Base-by-base conservation (phyloP, 768 basidiomycete species). In the Rhizopogon vesiculosus region DNA sequence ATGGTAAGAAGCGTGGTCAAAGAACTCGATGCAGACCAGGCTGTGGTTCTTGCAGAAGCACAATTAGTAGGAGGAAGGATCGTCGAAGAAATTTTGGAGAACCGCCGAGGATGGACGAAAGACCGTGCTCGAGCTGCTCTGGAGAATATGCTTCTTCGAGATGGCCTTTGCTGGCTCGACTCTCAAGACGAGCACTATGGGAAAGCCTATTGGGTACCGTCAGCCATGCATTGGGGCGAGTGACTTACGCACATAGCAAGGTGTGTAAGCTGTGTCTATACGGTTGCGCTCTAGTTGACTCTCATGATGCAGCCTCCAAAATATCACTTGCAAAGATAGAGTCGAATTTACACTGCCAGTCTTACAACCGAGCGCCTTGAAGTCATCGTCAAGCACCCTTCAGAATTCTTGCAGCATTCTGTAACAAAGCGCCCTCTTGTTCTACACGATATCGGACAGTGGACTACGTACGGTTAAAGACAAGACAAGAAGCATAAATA, bases 131-230 rank as follows among this genome's bases (percentile, higher is more conserved):
- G 79, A 46, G 79, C 83, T 10, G 94, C 88, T 1, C 69, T 98
- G 63, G 87, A 93, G 63, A 94, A 95, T 59, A 94, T 96, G 85
- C 79, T 95, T 13, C 77, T 92, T 58, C 78, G 88, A 28, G 94
- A 98, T 59, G 96, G 95, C 1, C 74, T 96, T 25, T 95, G 92
- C 56, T 99, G 97, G 97, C 66, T 98, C 31, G 97, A 99, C 64
- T 87, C 91, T 25, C 93, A 97, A 70, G 91, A 89, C 52, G 83
- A 84, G 61, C 67, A 66, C 15, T 75, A 73, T 31, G 83, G 84
- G 29, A 77, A 78, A 55, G 82, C 85, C 22, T 96, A 93, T 67
- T 98, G 93, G 93, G 78, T 96, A 10, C 87, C 89, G 1, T 91
- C 90, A 12, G 88, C 87, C 3, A 89, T 96, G 81, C 80, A 80